Evolutionary conservation across 2,329 filamentous ascomycete species (phyloP), one percentile per base, ranked within the genome.

Genomic region (Penicillium aurantiogriseum): DNA sequence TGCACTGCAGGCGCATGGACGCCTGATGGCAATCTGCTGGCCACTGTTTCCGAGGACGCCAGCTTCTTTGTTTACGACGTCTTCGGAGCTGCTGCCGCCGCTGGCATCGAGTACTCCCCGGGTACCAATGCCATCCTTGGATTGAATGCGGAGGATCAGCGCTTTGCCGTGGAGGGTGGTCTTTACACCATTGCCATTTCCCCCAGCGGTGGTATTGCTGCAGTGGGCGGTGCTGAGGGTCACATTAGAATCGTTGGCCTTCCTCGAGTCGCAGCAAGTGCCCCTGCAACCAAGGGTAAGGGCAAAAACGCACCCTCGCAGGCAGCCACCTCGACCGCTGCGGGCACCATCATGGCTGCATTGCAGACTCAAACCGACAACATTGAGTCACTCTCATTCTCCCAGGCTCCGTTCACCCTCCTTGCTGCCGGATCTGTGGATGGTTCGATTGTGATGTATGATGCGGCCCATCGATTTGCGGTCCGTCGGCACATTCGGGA

Each of bases 1-100:
- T 95, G 90, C 77, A 97, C 94, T 1, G 93, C 92, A 8, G 94
- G 94, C 58, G 82, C 89, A 2, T 99, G 94, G 92, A 91, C 91
- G 0, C 84, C 90, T 5, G 92, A 97, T 72, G 94, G 94, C 51
- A 86, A 86, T 31, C 79, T 97, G 17, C 83, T 99, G 2, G 91
- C 90, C 7, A 97, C 92, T 0, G 91, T 97, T 5, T 88, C 88
- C 43, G 93, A 97, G 72, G 93, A 97, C 74, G 84, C 86, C 57
- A 92, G 88, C 66, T 82, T 99, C 57, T 93, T 92, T 73, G 92
- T 96, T 25, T 97, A 91, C 85, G 94, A 97, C 70, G 88, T 92
- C 15, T 96, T 92, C 77, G 90, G 91, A 48, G 84, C 86, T 23
- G 90, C 90, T 1, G 87, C 88, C 3, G 88, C 83, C 0, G 84